Evolutionary conservation across 345 rosid genomes (phyloP), one percentile per base, ranked within the genome.

Genomic region (Geranium rotundifolium): DNA sequence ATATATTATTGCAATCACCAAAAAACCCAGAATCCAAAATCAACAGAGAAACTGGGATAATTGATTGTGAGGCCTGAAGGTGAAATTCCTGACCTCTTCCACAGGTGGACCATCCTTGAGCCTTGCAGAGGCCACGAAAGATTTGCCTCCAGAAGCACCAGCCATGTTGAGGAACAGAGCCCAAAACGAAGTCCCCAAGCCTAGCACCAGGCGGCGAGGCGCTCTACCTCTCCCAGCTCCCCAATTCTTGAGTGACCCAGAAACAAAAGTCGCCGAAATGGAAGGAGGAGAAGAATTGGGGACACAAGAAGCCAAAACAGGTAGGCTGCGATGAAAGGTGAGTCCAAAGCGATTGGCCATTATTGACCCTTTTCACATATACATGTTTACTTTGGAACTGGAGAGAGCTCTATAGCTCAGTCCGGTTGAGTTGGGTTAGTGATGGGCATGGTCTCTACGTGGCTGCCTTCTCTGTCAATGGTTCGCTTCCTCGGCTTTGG

Each of bases 101-200:
- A 89, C 65, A 29, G 81, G 46, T 10, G 69, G 65, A 41, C 50
- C 76, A 63, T 80, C 66, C 61, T 81, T 80, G 64, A 80, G 87
- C 65, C 85, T 87, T 1, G 96, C 98, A 19, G 86, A 86, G 71
- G 92, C 96, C 31, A 82, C 66, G 79, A 80, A 86, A 30, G 81
- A 73, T 3, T 76, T 89, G 64, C 72, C 71, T 52, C 74, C 79
- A 65, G 61, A 30, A 17, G 54, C 61, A 55, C 73, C 74, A 54
- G 80, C 79, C 84, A 75, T 81, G 71, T 63, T 77, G 80, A 80
- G 62, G 54, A 65, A 72, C 67, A 73, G 85, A 39, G 77, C 68
- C 90, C 86, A 86, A 69, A 82, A 75, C 6, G 89, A 78, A 59
- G 73, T 76, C 17, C 92, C 90, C 29, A 84, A 65, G 31, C 91